Evolutionary conservation across 1,284 basidiomycete genomes (phyloP), one percentile per base, ranked within the genome.

Genomic region (Acaromyces ingoldii): DNA sequence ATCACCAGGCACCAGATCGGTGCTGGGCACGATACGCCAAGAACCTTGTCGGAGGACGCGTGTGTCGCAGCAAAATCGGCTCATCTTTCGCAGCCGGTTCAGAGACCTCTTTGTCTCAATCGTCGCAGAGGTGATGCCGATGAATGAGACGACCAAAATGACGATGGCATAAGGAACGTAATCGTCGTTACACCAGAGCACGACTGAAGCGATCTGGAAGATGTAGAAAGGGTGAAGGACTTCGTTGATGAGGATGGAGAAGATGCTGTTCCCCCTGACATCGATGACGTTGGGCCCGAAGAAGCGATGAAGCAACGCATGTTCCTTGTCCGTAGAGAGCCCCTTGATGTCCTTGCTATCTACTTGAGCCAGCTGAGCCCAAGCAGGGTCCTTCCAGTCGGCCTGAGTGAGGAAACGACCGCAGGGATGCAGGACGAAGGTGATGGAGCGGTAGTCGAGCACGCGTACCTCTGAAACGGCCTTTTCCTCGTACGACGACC

Each of bases 141-240:
- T 36, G 17, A 66, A 28, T 0, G 57, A 60, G 1, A 66, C 53
- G 34, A 51, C 36, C 9, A 19, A 52, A 29, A 63, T 62, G 34
- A 61, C 62, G 29, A 57, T 47, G 17, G 62, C 63, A 24, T 64
- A 66, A 1, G 54, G 54, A 0, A 55, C 51, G 39, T 66, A 66
- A 0, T 64, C 56, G 38, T 66, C 64, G 51, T 57, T 53, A 17
- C 15, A 24, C 63, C 63, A 66, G 4, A 66, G 45, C 5, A 56
- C 44, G 49, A 65, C 62, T 11, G 60, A 56, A 42, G 53, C 56
- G 31, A 65, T 49, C 50, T 55, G 51, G 43, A 66, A 65, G 38
- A 65, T 58, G 51, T 66, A 66, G 48, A 66, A 65, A 6, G 64
- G 64, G 21, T 66, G 62, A 9, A 62, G 56, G 2, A 54, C 62